Base-by-base conservation (phyloP, 441 rosid genomes). In the Rhodomyrtus psidioides region DNA sequence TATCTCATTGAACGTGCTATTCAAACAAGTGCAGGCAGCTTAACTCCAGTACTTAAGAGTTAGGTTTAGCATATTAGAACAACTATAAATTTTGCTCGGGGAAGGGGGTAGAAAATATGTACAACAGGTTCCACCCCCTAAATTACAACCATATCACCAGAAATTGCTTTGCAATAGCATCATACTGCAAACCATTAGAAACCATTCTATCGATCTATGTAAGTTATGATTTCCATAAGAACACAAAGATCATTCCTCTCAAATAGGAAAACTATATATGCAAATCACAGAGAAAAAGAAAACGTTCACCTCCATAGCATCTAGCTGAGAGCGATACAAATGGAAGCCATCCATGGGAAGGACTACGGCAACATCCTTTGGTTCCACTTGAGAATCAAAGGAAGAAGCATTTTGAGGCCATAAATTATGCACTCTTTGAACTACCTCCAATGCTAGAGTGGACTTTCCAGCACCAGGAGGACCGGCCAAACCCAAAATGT, bases 281-380 rank as follows among this genome's bases (percentile, higher is more conserved):
- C 23, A 24, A 23, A 53, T 65, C 49, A 13, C 44, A 75, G 62
- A 55, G 6, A 7, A 55, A 84, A 70, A 87, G 60, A 53, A 53
- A 85, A 74, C 74, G 53, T 87, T 90, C 87, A 95, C 99, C 98
- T 97, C 95, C 99, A 95, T 95, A 39, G 96, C 97, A 92, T 95
- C 98, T 54, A 97, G 94, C 89, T 94, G 96, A 34, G 95, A 94
- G 83, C 95, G 95, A 88, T 95, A 97, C 53, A 97, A 90, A 92
- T 97, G 99, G 89, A 97, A 97, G 24, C 99, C 98, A 91, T 95
- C 98, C 99, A 97, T 97, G 55, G 97, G 95, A 91, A 97, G 91
- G 86, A 97, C 94, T 28, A 88, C 88, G 87, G 98, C 98, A 57
- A 93, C 96, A 90, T 95, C 95, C 7, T 89, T 91, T 28, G 94